phyloP scores from a whole-genome alignment of 2,329 filamentous ascomycete species.

The Penicillium sclerotiorum region DNA sequence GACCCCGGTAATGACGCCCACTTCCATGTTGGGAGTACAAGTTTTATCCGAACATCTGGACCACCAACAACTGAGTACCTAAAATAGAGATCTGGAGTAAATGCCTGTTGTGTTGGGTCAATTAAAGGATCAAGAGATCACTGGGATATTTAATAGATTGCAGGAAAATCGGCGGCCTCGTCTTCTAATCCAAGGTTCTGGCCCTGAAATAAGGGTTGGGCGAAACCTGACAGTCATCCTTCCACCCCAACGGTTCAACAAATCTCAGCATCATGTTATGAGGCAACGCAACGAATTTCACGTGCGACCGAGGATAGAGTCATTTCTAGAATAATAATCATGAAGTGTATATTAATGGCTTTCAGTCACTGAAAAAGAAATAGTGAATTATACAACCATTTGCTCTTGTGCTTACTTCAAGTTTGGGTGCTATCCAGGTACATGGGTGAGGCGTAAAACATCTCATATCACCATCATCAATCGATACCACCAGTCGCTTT shows the following conservation, averaged over 20 bases:
- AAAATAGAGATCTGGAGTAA: too few species aligned
- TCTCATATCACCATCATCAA: neutral
- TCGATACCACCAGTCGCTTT: neutral
- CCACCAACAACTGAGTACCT: too few species aligned
- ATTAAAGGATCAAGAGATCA: too few species aligned
- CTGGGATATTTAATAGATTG: too few species aligned
- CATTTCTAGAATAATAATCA: neutral
- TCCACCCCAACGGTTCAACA: conserved; percentile 9
- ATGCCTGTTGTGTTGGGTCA: too few species aligned
- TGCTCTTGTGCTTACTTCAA: neutral
- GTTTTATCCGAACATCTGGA: too few species aligned
- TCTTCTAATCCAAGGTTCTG: too few species aligned
- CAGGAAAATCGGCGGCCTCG: too few species aligned
- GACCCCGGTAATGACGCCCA: too few species aligned
- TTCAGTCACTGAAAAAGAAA: too few species aligned
- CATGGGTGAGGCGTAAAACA: neutral
- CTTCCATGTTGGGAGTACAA: too few species aligned
- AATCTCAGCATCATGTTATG: neutral
- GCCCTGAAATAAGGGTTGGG: neutral
- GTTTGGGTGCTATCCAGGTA: neutral
- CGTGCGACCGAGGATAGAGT: conserved; percentile 10
- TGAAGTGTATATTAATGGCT: neutral
- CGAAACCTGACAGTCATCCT: neutral
- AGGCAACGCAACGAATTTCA: conserved; percentile 1
- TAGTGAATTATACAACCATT: neutral